phyloP scores from a whole-genome alignment of 768 basidiomycete species.

The Suillus lakei region DNA sequence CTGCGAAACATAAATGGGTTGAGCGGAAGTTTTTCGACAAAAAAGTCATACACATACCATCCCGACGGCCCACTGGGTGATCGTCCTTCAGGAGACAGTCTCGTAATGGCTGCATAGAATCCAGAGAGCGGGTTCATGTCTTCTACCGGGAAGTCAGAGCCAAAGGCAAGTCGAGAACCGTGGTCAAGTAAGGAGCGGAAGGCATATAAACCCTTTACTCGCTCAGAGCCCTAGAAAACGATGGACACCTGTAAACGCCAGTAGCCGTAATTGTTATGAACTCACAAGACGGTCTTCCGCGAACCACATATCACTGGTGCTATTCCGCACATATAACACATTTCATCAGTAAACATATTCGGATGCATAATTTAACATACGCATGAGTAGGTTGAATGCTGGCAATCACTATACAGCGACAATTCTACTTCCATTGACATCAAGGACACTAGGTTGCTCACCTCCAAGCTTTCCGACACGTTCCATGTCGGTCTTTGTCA shows the following conservation, averaged over 20 bases:
- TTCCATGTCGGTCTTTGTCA: slow-evolving; percentile 74
- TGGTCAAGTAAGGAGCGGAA: slow-evolving; percentile 75
- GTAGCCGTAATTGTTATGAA: slow-evolving; percentile 8
- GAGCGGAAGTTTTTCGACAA: background rate
- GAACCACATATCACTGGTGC: slow-evolving; percentile 89
- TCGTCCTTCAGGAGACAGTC: slow-evolving; percentile 66
- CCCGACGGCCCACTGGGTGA: slow-evolving; percentile 86
- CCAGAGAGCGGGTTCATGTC: slow-evolving; percentile 81
- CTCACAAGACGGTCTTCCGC: slow-evolving; percentile 80
- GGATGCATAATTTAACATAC: slow-evolving; percentile 45
- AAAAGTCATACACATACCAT: slow-evolving; percentile 67
- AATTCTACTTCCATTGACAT: slow-evolving; percentile 13
- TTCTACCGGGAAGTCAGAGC: slow-evolving; percentile 93
- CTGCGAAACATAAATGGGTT: slow-evolving; percentile 38
- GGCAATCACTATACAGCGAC: slow-evolving; percentile 69
- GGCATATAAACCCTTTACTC: slow-evolving; percentile 86
- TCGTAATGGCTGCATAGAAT: slow-evolving; percentile 88
- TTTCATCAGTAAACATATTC: background rate
- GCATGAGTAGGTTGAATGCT: slow-evolving; percentile 92
- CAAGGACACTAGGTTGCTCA: slow-evolving; percentile 37
- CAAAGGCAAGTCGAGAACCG: slow-evolving; percentile 73
- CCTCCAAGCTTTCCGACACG: slow-evolving; percentile 82
- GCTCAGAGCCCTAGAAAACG: slow-evolving; percentile 67
- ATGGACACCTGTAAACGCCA: background rate
- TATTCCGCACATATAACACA: slow-evolving; percentile 28